Evolutionary conservation across 2,329 filamentous ascomycete species (phyloP).

Genomic region (Claviceps cyperi): DNA sequence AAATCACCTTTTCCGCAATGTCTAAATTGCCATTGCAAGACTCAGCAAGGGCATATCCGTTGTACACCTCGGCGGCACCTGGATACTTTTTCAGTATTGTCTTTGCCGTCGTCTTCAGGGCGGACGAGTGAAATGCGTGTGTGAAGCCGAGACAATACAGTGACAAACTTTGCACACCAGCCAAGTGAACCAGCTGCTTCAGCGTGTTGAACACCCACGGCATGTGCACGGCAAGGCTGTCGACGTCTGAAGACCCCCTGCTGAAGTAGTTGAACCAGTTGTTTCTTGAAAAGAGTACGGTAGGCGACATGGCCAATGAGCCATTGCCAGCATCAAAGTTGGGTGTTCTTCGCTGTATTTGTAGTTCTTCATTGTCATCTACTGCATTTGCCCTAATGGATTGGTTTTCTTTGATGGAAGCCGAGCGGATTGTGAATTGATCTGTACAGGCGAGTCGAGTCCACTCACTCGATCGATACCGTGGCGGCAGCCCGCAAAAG

Average conservation of each 20-base stretch:
- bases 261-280: constrained; percentile 31
- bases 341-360: constrained; percentile 12
- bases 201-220: constrained; percentile 40
- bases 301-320: constrained; percentile 23
- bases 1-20: constrained; percentile 49
- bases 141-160: constrained; percentile 57
- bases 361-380: constrained; percentile 6
- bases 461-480: constrained; percentile 15
- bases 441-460: constrained; percentile 17
- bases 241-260: constrained; percentile 8
- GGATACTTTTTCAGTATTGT: constrained; percentile 53
- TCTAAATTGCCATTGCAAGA: constrained; percentile 39
- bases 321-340: constrained; percentile 18
- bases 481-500: constrained; percentile 51
- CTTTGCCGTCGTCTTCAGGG: constrained; percentile 58
- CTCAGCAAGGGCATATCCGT: constrained; percentile 65
- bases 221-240: constrained; percentile 16
- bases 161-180: constrained; percentile 29
- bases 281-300: constrained; percentile 37
- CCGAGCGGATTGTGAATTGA: constrained; percentile 12
- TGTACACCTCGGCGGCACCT: constrained; percentile 55
- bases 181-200: constrained; percentile 39
- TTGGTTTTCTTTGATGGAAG: not conserved
- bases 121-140: constrained; percentile 35
- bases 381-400: not conserved